Percentiles rank a stretch among this genome's conserved stretches.
phyloP scores from a whole-genome alignment of 179 eudicot species.

The Silene vulgaris region DNA sequence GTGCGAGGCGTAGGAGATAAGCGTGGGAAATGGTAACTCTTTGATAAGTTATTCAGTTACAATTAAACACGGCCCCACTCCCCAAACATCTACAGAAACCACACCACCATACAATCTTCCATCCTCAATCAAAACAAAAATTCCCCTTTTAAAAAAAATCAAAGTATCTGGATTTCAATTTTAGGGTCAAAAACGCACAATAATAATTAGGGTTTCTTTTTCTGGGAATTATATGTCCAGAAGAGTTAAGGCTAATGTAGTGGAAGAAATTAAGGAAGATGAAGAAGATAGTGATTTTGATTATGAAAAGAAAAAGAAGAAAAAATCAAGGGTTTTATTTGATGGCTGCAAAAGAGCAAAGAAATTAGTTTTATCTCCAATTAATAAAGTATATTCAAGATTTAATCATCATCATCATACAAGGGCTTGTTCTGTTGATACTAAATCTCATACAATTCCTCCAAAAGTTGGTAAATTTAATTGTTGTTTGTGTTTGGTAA shows the following conservation, averaged over 20 bases:
- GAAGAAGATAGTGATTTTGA: constrained; percentile 12
- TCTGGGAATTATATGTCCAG: constrained; percentile 28
- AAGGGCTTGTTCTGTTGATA: constrained; percentile 14
- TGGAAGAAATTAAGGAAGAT: constrained; percentile 5
- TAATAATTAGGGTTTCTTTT: neutral
- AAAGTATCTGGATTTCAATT: too few relatives aligned
- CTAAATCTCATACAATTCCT: neutral
- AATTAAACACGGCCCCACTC: neutral
- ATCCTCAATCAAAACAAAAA: neutral
- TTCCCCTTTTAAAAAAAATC: too few relatives aligned
- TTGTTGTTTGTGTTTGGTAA: constrained; percentile 38
- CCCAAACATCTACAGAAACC: neutral
- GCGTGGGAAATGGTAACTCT: neutral
- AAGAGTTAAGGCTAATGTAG: constrained; percentile 19
- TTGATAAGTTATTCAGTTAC: too few relatives aligned
- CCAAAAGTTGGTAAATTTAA: constrained; percentile 21
- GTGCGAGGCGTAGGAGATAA: neutral
- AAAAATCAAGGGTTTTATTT: constrained; percentile 13
- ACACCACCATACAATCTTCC: neutral
- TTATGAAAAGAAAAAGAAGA: constrained; percentile 3
- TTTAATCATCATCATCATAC: neutral
- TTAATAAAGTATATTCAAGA: constrained; percentile 25
- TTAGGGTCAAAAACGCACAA: too few relatives aligned
- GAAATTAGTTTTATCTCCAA: constrained; percentile 30
- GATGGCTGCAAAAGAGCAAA: constrained; percentile 31